Evolutionary conservation across 345 rosid genomes (phyloP).

Genomic region (Durio zibethinus): DNA sequence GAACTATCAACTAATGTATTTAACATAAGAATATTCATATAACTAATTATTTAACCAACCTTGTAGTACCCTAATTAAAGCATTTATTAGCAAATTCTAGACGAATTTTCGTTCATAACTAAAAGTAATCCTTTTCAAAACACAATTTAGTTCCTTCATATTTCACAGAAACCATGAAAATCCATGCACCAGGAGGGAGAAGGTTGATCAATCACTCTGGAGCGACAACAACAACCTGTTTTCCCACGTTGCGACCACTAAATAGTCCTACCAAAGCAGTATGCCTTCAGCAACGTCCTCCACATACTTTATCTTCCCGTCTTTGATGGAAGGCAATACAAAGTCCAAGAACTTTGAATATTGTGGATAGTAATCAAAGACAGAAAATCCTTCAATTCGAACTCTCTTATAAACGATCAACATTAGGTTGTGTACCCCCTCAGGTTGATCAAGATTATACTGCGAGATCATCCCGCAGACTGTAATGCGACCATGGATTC

Average conservation of each 20-base stretch:
- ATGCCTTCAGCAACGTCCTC: slow-evolving; percentile 56
- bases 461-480: slow-evolving; percentile 58
- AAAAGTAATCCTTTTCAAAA: too few species aligned
- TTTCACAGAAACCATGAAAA: too few species aligned
- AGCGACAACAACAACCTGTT: slow-evolving; percentile 40
- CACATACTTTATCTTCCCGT: slow-evolving; percentile 41
- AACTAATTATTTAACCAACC: too few species aligned
- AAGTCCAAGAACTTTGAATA: slow-evolving; percentile 36
- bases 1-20: too few species aligned
- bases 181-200: too few species aligned
- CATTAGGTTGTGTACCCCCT: slow-evolving; percentile 37
- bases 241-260: slow-evolving; percentile 45
- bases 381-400: slow-evolving; percentile 40
- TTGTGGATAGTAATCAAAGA: slow-evolving; percentile 23
- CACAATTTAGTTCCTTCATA: too few species aligned
- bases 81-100: too few species aligned
- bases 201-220: slow-evolving; percentile 22
- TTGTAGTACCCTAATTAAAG: too few species aligned
- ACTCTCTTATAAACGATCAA: slow-evolving; percentile 28
- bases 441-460: slow-evolving; percentile 33
- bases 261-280: slow-evolving; percentile 44
- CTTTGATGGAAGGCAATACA: slow-evolving; percentile 37
- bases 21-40: too few species aligned
- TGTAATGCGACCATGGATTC: slow-evolving; percentile 35
- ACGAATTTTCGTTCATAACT: too few species aligned